Evolutionary conservation across 371 early-diverging fungal species (phyloP).

Genomic region (Mucor piriformis): DNA sequence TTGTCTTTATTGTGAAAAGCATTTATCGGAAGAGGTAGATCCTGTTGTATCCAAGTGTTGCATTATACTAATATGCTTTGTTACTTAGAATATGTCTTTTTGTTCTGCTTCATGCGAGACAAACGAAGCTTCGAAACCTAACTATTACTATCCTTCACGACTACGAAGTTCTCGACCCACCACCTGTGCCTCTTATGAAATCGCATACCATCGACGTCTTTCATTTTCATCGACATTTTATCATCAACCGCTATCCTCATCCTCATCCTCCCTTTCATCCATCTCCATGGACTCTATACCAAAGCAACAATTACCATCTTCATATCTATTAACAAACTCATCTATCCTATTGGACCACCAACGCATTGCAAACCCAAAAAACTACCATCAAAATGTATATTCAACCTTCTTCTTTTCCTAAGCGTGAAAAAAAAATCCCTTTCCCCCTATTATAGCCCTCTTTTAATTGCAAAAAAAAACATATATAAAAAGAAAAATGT

Average conservation of each 20-base stretch:
- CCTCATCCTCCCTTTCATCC: slow-evolving; percentile 4
- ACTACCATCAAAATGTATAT: slow-evolving; percentile 20
- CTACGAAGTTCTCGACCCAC: slow-evolving; percentile 1
- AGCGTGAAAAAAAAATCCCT: background rate
- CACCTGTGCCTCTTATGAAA: slow-evolving; percentile 4
- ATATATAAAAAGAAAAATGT: background rate
- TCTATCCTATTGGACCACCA: background rate
- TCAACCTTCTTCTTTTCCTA: slow-evolving; percentile 6
- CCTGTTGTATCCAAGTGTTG: background rate
- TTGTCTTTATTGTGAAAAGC: slow-evolving; percentile 35
- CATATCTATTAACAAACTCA: background rate
- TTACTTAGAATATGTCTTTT: slow-evolving; percentile 21
- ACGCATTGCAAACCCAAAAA: background rate
- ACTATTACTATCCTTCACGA: slow-evolving; percentile 14
- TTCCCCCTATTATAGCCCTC: background rate
- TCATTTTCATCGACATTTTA: slow-evolving; percentile 12
- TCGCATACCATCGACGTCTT: slow-evolving; percentile 18
- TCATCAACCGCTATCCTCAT: slow-evolving; percentile 8
- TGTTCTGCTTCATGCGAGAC: slow-evolving; percentile 27
- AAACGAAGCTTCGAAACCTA: slow-evolving; percentile 32
- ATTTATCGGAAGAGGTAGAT: slow-evolving; percentile 29
- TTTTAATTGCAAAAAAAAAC: background rate
- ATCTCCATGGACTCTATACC: background rate
- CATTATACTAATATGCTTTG: background rate
- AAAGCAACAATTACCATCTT: background rate